A percentile compares a stretch with the other conserved stretches of the same genome.
phyloP scores from a whole-genome alignment of 441 rosid genomes.

The Populus hybrid region DNA sequence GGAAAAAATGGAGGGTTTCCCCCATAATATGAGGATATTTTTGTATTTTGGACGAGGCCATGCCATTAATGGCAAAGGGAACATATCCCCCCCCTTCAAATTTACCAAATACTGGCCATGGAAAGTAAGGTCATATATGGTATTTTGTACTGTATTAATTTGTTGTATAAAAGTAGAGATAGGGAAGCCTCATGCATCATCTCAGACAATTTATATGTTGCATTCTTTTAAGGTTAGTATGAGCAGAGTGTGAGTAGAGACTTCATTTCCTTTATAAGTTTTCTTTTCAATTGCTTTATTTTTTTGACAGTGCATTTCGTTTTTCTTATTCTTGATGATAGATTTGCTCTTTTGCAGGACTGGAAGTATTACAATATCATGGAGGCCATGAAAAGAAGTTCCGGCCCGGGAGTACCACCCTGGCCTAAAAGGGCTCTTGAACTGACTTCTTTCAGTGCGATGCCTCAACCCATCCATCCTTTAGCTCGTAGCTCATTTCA shows the following conservation, averaged over 20 bases:
- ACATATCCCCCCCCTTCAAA: background rate
- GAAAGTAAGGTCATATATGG: conserved; percentile 12
- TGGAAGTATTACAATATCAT: background rate
- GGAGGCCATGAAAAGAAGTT: conserved; percentile 1
- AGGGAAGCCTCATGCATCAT: conserved; percentile 2
- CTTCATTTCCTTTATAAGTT: background rate
- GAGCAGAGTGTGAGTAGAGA: background rate
- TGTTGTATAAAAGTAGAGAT: conserved; percentile 14
- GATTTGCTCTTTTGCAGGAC: background rate
- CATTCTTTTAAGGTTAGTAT: conserved; percentile 11
- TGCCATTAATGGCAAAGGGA: background rate
- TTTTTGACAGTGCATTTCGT: background rate
- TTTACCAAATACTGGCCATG: background rate
- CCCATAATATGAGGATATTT: background rate
- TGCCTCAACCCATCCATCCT: conserved; percentile 8
- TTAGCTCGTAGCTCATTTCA: conserved; percentile 5
- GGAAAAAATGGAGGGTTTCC: background rate
- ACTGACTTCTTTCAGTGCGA: background rate
- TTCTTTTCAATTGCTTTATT: background rate
- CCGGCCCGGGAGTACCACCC: background rate
- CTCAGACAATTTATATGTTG: background rate
- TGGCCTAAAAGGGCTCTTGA: background rate
- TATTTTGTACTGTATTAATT: background rate
- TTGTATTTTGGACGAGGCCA: background rate
- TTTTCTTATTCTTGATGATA: background rate